Evolutionary conservation across 192 early-diverging fungal genomes (phyloP), one percentile per base, ranked within the genome.

Genomic region (Pilobolus umbonatus): DNA sequence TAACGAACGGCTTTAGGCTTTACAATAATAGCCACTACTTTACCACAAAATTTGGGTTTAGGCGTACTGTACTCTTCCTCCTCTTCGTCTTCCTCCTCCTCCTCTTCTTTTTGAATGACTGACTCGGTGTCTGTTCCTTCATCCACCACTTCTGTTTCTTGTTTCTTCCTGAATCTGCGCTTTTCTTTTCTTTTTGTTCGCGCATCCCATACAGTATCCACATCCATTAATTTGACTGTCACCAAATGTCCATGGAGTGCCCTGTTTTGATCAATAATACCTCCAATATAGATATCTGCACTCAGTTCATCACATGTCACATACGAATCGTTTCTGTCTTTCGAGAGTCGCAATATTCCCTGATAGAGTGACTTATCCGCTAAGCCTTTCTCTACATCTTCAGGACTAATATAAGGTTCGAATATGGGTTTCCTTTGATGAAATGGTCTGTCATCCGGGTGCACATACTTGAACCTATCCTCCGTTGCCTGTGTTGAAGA

Each of bases 201-300:
- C 26, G 68, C 68, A 0, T 56, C 32, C 67, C 79, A 62, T 36
- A 79, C 59, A 55, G 82, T 82, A 9, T 77, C 78, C 0, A 82
- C 79, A 50, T 83, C 80, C 48, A 87, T 62, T 21, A 92, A 46
- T 57, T 74, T 54, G 0, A 93, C 75, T 9, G 80, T 81, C 6
- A 93, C 91, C 0, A 82, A 52, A 58, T 93, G 90, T 4, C 88
- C 88, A 47, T 93, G 86, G 7, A 93, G 62, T 0, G 90, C 86
- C 24, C 91, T 78, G 62, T 93, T 93, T 12, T 86, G 80, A 55
- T 75, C 71, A 30, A 71, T 76, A 32, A 73, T 71, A 3, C 86
- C 85, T 22, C 70, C 77, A 25, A 93, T 89, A 55, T 80, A 88
- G 5, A 93, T 79, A 60, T 93, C 91, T 6, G 75, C 62, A 24